phyloP scores from a whole-genome alignment of 192 early-diverging fungal genomes.

The Backusella macrospora region DNA sequence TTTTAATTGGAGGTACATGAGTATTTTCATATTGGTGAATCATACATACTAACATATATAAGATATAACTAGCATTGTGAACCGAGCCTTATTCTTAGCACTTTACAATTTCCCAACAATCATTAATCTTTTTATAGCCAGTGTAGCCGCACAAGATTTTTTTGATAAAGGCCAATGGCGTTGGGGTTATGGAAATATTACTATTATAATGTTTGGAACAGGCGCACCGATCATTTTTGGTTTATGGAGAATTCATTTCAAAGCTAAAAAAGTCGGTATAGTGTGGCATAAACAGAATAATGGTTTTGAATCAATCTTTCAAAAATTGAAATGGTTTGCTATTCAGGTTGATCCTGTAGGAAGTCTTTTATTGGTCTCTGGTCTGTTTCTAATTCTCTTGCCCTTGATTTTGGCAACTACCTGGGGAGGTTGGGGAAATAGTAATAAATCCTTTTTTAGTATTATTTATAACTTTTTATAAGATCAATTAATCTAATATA shows the following conservation, averaged over 20 bases:
- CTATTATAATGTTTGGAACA: slow-evolving; percentile 17
- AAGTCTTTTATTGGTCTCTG: slow-evolving; percentile 19
- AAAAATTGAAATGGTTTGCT: background rate
- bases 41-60: background rate
- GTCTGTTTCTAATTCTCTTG: slow-evolving; percentile 25
- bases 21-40: background rate
- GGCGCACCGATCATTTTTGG: slow-evolving; percentile 20
- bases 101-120: slow-evolving; percentile 22
- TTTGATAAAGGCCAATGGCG: slow-evolving; percentile 16
- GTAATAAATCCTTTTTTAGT: background rate
- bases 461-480: background rate
- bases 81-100: slow-evolving; percentile 21
- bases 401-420: slow-evolving; percentile 23
- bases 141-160: slow-evolving; percentile 14
- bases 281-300: background rate
- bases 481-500: background rate
- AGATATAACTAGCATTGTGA: slow-evolving; percentile 20
- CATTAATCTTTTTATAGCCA: slow-evolving; percentile 22
- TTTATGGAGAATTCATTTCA: slow-evolving; percentile 13
- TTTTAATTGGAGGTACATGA: slow-evolving; percentile 21
- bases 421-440: slow-evolving; percentile 23
- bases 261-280: background rate
- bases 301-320: background rate
- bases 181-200: slow-evolving; percentile 23
- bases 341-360: slow-evolving; percentile 19